Conservation (phyloP, 1,139 yeast species). For the Diutina pseudorugosa region DNA sequence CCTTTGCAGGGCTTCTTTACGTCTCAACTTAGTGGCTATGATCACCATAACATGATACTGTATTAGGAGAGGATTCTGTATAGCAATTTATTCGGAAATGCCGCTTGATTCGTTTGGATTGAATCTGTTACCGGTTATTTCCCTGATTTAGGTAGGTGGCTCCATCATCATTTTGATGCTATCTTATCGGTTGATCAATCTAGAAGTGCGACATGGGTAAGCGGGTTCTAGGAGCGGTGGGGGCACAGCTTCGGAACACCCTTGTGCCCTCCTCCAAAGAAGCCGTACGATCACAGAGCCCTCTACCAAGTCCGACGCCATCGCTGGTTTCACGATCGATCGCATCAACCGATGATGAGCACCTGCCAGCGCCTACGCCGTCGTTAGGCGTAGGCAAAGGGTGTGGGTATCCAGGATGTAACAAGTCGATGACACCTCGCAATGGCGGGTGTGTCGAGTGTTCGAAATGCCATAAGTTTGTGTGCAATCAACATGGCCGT, state of each 20-base stretch:
- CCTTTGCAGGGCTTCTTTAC: too few relatives aligned
- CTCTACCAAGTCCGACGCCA: not conserved
- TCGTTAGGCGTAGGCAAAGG: not conserved
- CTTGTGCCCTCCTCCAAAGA: not conserved
- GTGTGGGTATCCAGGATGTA: not conserved
- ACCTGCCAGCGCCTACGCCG: not conserved
- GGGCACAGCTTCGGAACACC: not conserved
- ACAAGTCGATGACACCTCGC: not conserved
- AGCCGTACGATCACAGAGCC: not conserved
- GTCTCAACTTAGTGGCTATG: too few relatives aligned
- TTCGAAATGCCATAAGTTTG: not conserved
- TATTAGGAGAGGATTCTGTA: too few relatives aligned
- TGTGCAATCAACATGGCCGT: not conserved
- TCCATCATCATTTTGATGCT: too few relatives aligned
- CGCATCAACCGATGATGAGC: not conserved
- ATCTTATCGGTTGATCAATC: too few relatives aligned
- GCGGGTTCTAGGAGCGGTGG: not conserved
- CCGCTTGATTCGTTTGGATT: too few relatives aligned
- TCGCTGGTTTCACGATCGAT: not conserved
- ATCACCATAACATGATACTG: too few relatives aligned
- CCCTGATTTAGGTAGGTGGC: too few relatives aligned
- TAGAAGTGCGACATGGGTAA: slow-evolving; percentile 1
- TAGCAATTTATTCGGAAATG: too few relatives aligned
- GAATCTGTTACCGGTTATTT: too few relatives aligned
- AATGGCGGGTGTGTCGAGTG: not conserved